Conservation (phyloP, 1,284 basidiomycete genomes). For the Porodaedalea pini region DNA sequence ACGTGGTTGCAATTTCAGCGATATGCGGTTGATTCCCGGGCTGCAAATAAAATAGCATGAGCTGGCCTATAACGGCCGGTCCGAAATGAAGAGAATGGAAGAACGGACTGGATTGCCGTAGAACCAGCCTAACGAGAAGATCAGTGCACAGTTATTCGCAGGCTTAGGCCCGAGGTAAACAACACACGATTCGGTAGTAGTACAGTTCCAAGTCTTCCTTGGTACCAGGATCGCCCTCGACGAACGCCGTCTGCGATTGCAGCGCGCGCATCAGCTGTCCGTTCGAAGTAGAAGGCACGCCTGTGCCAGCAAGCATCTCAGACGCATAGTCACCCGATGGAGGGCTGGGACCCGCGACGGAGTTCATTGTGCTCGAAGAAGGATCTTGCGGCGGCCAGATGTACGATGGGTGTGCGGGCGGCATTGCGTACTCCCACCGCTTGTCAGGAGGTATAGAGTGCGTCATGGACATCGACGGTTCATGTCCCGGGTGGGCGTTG, state of each 20-base stretch:
- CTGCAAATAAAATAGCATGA: constrained; percentile 26
- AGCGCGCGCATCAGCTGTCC: constrained; percentile 32
- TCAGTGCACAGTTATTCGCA: background rate
- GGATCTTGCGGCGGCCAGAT: constrained; percentile 10
- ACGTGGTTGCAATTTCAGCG: constrained; percentile 35
- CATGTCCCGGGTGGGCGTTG: background rate
- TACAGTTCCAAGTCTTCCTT: constrained; percentile 34
- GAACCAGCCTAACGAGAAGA: constrained; percentile 31
- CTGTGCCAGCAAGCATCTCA: constrained; percentile 2
- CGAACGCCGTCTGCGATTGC: constrained; percentile 36
- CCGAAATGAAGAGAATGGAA: background rate
- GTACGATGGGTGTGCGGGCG: background rate
- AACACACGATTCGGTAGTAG: constrained; percentile 38
- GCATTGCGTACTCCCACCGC: background rate
- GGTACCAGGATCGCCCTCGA: constrained; percentile 33
- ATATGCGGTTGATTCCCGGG: constrained; percentile 40
- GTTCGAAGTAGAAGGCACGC: background rate
- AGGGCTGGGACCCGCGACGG: background rate
- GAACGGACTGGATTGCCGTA: constrained; percentile 28
- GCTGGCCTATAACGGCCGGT: background rate
- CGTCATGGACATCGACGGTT: background rate
- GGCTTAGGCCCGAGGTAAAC: constrained; percentile 3
- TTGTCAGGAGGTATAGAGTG: background rate
- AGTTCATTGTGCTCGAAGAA: background rate
- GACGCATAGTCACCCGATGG: background rate